Conservation (phyloP, 2,329 filamentous ascomycete species). For the Exophiala viscosa region DNA sequence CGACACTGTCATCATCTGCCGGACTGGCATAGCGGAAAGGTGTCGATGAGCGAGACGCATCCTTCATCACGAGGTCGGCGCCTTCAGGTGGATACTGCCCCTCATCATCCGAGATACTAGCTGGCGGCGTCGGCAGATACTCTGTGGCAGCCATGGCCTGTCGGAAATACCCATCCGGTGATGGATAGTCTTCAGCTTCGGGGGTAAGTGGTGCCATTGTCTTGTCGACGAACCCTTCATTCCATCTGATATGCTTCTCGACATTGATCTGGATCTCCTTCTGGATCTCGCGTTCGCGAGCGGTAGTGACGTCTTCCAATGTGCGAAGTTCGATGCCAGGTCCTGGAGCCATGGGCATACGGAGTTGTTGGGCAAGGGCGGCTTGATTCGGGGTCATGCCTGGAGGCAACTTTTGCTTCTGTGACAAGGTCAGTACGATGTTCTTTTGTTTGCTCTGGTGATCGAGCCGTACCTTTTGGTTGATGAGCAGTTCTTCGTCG, state of each 20-base stretch:
- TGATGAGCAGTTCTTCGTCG: conserved; percentile 90
- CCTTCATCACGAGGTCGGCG: conserved; percentile 27
- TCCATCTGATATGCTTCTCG: conserved; percentile 86
- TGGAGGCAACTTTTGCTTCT: conserved; percentile 70
- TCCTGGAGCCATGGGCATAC: conserved; percentile 62
- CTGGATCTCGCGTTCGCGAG: conserved; percentile 77
- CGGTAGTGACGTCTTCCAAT: conserved; percentile 71
- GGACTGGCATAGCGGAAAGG: conserved; percentile 41
- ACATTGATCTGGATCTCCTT: conserved; percentile 82
- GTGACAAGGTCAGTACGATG: conserved; percentile 43
- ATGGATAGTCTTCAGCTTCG: conserved; percentile 56
- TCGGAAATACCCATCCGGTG: conserved; percentile 56
- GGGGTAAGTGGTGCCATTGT: conserved; percentile 82
- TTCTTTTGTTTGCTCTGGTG: conserved; percentile 15
- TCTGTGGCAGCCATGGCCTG: conserved; percentile 63
- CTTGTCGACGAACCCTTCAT: conserved; percentile 81
- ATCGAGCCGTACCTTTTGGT: conserved; percentile 64
- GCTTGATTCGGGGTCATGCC: conserved; percentile 53
- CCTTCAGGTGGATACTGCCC: conserved; percentile 13
- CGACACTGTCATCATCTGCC: conserved; percentile 41
- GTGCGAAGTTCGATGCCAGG: conserved; percentile 75
- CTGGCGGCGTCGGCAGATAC: conserved; percentile 54
- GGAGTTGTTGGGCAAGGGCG: conserved; percentile 61
- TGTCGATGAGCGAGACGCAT: conserved; percentile 31
- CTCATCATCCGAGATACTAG: conserved; percentile 45